Conservation (phyloP, 257 asterid species). For the Solanum commersonii region DNA sequence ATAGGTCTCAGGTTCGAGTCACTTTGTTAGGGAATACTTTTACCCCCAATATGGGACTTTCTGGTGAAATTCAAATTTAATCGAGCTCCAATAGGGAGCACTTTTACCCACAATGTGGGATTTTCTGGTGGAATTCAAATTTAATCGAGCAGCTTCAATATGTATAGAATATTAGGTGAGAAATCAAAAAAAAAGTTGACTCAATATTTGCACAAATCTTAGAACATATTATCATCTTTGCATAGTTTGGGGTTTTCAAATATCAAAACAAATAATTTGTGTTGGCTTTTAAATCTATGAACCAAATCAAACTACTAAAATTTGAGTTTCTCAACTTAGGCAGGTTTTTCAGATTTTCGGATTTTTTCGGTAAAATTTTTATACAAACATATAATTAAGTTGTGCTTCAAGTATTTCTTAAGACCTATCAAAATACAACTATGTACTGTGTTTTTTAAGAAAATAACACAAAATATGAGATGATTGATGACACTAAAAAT, state of each 20-base stretch:
- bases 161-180: too few species aligned
- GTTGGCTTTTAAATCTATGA: neutral
- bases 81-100: too few species aligned
- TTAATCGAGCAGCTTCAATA: too few species aligned
- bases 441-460: neutral
- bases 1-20: neutral
- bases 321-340: neutral
- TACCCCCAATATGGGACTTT: rapidly evolving
- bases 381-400: too few species aligned
- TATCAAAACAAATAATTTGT: neutral
- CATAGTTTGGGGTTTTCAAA: neutral
- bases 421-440: too few species aligned
- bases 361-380: neutral
- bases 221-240: neutral
- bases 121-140: too few species aligned
- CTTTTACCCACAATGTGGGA: too few species aligned
- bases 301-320: too few species aligned
- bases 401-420: neutral
- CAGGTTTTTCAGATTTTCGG: too few species aligned
- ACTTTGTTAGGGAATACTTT: neutral
- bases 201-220: neutral
- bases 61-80: too few species aligned
- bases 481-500: neutral
- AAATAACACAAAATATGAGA: neutral
- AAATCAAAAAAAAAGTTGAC: too few species aligned